Percentiles rank a stretch among this genome's conserved stretches.
Evolutionary conservation across 1,284 basidiomycete species (phyloP).

Genomic region (Lignosus rhinocerotis): DNA sequence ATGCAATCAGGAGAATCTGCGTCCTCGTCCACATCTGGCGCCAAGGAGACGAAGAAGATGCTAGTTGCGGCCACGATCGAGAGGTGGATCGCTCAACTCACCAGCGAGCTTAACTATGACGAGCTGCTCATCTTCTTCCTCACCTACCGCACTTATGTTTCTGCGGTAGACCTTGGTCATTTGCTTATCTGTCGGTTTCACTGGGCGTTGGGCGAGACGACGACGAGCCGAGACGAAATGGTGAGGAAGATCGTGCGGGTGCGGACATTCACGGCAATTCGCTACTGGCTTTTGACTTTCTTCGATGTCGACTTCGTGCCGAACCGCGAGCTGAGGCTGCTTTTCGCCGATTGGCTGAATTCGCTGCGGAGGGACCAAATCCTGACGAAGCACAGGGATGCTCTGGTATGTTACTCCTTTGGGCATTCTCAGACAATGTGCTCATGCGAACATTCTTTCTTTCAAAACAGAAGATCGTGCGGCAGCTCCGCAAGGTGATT

Average conservation of each 20-base stretch:
- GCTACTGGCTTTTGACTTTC: conserved; percentile 86
- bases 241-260: conserved; percentile 78
- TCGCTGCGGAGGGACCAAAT: conserved; percentile 68
- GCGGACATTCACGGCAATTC: conserved; percentile 82
- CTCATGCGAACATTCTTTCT: not conserved
- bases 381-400: conserved; percentile 63
- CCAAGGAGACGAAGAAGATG: conserved; percentile 43
- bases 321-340: conserved; percentile 71
- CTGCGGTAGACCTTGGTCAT: conserved; percentile 73
- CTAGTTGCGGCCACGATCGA: conserved; percentile 86
- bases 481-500: conserved; percentile 77
- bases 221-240: conserved; percentile 57
- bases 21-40: conserved; percentile 24
- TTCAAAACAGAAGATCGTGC: conserved; percentile 64
- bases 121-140: conserved; percentile 86
- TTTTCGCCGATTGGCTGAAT: conserved; percentile 80
- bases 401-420: conserved; percentile 52
- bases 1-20: conserved; percentile 36
- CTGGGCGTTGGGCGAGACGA: conserved; percentile 72
- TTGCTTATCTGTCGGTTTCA: conserved; percentile 83
- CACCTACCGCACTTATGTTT: conserved; percentile 83
- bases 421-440: not conserved
- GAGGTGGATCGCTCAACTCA: conserved; percentile 87
- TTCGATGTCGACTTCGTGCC: conserved; percentile 85
- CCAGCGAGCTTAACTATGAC: conserved; percentile 80